These are phyloP conservation scores for Oryza rufipogon DNA, from an alignment of 176 grass and related monocot species.

Conservation along the genomic window DNA sequence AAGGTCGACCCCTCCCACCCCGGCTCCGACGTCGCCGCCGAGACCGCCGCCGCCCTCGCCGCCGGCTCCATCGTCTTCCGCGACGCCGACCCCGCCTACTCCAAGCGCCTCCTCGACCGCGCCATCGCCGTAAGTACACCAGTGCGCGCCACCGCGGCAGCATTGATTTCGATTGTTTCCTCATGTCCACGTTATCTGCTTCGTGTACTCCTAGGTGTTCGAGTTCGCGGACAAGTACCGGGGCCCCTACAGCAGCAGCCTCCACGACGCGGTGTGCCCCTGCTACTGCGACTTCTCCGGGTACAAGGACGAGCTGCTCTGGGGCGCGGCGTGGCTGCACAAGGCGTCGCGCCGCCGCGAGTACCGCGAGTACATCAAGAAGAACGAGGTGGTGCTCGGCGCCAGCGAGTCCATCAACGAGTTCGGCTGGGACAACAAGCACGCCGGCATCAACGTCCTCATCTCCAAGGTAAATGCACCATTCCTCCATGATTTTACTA, in stretches of 20 bases:
- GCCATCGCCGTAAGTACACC: slow-evolving; percentile 58
- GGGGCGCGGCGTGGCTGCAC: slow-evolving; percentile 97
- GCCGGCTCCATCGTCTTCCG: slow-evolving; percentile 92
- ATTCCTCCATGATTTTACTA: background rate
- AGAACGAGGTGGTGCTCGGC: slow-evolving; percentile 82
- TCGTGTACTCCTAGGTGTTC: slow-evolving; percentile 51
- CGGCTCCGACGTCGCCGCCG: slow-evolving; percentile 87
- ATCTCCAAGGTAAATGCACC: slow-evolving; percentile 70
- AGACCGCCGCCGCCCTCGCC: slow-evolving; percentile 87
- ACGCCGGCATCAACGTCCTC: slow-evolving; percentile 93
- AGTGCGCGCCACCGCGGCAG: background rate
- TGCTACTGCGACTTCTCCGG: slow-evolving; percentile 90
- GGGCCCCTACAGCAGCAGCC: slow-evolving; percentile 81
- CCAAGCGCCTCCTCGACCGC: slow-evolving; percentile 78
- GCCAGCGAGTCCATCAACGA: slow-evolving; percentile 89
- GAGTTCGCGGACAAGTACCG: slow-evolving; percentile 88
- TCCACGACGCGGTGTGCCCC: slow-evolving; percentile 78
- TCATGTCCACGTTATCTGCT: background rate
- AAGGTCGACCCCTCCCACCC: slow-evolving; percentile 77
- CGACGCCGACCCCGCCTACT: slow-evolving; percentile 70
- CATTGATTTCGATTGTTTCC: background rate
- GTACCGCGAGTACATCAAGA: slow-evolving; percentile 90
- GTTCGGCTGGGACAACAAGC: slow-evolving; percentile 99
- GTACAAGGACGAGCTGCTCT: slow-evolving; percentile 94
- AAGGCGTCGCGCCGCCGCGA: slow-evolving; percentile 70